Conservation (phyloP, 1,284 basidiomycete genomes). For the Trichosporon sp. region DNA sequence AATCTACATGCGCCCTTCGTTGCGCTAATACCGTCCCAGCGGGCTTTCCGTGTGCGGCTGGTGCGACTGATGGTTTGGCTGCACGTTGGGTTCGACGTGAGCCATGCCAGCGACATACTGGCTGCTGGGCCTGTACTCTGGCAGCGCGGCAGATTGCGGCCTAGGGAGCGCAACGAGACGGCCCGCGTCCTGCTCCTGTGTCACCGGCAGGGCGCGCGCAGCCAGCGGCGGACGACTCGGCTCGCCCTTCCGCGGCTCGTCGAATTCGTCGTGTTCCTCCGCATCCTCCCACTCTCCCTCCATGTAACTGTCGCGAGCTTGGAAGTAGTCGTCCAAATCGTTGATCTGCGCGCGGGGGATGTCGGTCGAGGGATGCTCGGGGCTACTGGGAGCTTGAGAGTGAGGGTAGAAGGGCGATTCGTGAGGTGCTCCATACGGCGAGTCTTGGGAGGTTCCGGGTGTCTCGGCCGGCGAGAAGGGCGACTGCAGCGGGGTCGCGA, state of each 20-base stretch:
- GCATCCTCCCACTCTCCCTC: background rate
- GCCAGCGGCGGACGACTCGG: background rate
- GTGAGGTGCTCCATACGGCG: too few species aligned
- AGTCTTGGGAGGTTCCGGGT: background rate
- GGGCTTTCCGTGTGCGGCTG: too few species aligned
- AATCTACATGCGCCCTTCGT: background rate
- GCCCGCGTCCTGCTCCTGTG: conserved; percentile 12
- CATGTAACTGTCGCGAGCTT: conserved; percentile 15
- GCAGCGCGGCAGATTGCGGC: background rate
- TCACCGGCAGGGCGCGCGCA: background rate
- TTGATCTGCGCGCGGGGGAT: conserved; percentile 8
- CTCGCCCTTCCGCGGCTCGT: background rate
- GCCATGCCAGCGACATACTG: background rate
- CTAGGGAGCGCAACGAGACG: background rate
- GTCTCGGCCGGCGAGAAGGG: background rate
- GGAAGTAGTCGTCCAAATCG: conserved; percentile 17
- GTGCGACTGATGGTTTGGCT: too few species aligned
- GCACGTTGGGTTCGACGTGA: too few species aligned
- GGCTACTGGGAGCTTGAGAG: background rate
- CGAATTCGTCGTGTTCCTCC: background rate
- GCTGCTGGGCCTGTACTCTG: conserved; percentile 14
- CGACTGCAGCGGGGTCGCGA: background rate
- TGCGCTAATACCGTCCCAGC: background rate
- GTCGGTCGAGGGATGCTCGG: background rate
- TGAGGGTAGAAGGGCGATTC: background rate